Evolutionary conservation across 371 early-diverging fungal species (phyloP).

Genomic region (Smittium culicis): DNA sequence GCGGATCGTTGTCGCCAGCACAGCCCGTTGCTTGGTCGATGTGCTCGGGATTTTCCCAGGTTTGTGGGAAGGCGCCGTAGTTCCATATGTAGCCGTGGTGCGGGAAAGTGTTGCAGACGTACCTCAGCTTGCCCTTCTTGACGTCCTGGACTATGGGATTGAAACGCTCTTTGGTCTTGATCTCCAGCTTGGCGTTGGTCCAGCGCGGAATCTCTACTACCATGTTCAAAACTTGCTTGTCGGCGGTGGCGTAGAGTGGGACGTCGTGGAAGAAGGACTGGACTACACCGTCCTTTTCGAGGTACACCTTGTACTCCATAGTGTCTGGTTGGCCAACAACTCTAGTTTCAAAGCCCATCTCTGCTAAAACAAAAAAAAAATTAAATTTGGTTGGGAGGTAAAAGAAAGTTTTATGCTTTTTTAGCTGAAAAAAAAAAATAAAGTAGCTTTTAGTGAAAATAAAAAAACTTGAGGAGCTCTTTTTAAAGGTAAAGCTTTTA

Average conservation of each 20-base stretch:
- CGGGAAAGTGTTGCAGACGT: constrained; percentile 97
- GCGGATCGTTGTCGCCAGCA: too few relatives aligned
- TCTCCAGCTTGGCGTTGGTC: constrained; percentile 99
- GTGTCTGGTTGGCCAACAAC: constrained; percentile 74
- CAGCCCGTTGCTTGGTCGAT: constrained; percentile 76
- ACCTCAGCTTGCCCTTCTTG: constrained; percentile 97
- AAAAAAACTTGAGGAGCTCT: constrained; percentile 1
- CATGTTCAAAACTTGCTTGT: constrained; percentile 84
- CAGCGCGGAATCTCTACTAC: constrained; percentile 98
- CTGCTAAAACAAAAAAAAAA: too few relatives aligned
- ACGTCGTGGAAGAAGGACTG: constrained; percentile 99
- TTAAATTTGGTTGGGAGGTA: constrained; percentile 37
- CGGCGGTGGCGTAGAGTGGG: constrained; percentile 77
- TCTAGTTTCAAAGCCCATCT: constrained; percentile 30
- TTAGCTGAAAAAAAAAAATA: not conserved
- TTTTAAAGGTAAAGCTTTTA: too few relatives aligned
- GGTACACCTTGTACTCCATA: constrained; percentile 66
- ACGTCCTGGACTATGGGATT: constrained; percentile 99
- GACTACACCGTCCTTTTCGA: constrained; percentile 49
- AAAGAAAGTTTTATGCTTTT: not conserved
- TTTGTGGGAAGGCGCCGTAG: constrained; percentile 90
- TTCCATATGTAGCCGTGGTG: too few relatives aligned
- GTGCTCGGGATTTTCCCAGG: constrained; percentile 95
- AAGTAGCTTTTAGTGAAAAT: too few relatives aligned
- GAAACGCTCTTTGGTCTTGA: constrained; percentile 77